Conservation (phyloP, 1,284 basidiomycete species). For the Sparassis latifolia region DNA sequence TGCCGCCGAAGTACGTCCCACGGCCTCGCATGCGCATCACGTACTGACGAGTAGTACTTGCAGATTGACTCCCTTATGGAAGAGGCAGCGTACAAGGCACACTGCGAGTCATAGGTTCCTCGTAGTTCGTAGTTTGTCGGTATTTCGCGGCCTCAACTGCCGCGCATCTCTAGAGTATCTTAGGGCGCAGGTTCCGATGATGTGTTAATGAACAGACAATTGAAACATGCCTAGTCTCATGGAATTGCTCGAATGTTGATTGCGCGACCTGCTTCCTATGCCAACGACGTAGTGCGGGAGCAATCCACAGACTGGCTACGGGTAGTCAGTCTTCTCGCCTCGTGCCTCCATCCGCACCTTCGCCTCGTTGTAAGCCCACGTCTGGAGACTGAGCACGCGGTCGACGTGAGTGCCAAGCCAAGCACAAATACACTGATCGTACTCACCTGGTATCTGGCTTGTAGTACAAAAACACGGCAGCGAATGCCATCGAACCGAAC, state of each 20-base stretch:
- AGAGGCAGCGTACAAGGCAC: slow-evolving; percentile 74
- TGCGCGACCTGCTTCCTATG: too few relatives aligned
- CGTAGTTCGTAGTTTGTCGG: neutral
- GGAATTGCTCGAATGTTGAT: too few relatives aligned
- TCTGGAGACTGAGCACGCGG: slow-evolving; percentile 59
- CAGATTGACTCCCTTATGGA: slow-evolving; percentile 74
- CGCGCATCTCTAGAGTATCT: slow-evolving; percentile 1
- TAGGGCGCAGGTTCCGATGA: too few relatives aligned
- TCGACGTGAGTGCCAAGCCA: neutral
- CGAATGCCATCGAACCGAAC: slow-evolving; percentile 83
- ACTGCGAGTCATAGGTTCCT: slow-evolving; percentile 43
- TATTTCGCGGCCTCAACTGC: slow-evolving; percentile 28
- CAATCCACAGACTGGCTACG: slow-evolving; percentile 7
- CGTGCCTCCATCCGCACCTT: slow-evolving; percentile 85
- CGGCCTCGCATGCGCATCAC: slow-evolving; percentile 8
- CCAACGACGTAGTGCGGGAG: too few relatives aligned
- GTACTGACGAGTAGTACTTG: neutral
- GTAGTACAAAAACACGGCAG: slow-evolving; percentile 78
- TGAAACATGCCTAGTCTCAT: too few relatives aligned
- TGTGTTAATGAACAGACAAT: too few relatives aligned
- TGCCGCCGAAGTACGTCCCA: slow-evolving; percentile 56
- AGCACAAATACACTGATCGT: neutral
- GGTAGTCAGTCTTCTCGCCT: slow-evolving; percentile 78
- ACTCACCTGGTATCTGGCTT: slow-evolving; percentile 93
- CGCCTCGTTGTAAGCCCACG: slow-evolving; percentile 86